Evolutionary conservation across 2,329 filamentous ascomycete species (phyloP).

Genomic region (Fusarium continuum): DNA sequence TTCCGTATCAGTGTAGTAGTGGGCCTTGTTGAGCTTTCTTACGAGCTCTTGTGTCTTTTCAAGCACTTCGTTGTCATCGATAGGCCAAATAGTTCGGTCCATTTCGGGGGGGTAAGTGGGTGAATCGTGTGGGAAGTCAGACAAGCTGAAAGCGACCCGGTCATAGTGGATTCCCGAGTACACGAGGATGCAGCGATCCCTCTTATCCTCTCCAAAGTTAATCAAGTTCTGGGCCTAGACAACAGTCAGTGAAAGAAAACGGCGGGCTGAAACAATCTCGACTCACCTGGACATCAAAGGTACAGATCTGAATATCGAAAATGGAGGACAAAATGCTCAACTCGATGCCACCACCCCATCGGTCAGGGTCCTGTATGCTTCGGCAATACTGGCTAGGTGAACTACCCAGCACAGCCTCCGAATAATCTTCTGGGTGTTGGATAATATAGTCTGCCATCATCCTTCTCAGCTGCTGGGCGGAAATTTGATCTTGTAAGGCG

Average conservation of each 20-base stretch:
- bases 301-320: conserved; percentile 86
- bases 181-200: conserved; percentile 78
- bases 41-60: conserved; percentile 72
- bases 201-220: conserved; percentile 79
- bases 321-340: conserved; percentile 84
- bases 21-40: conserved; percentile 69
- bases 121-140: conserved; percentile 63
- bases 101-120: conserved; percentile 73
- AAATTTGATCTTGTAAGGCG: conserved; percentile 69
- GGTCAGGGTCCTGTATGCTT: conserved; percentile 81
- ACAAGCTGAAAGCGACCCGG: conserved; percentile 79
- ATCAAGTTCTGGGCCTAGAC: conserved; percentile 49
- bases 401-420: conserved; percentile 78
- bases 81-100: conserved; percentile 71
- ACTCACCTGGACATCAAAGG: conserved; percentile 75
- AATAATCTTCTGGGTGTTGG: conserved; percentile 75
- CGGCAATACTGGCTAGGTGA: conserved; percentile 79
- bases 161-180: conserved; percentile 97
- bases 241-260: background rate
- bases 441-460: conserved; percentile 84
- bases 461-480: conserved; percentile 69
- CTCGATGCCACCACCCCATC: conserved; percentile 94
- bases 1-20: conserved; percentile 91
- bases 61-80: conserved; percentile 72
- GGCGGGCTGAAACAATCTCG: background rate